These are phyloP conservation scores for Hordeum vulgare DNA, from an alignment of 176 grass and related monocot genomes.

Conservation along the genomic window MorexV3_pseudomolecules_assembly NC_058524.1:564825256-564825755, in stretches of 20 bases:
- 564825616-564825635: too few species aligned
- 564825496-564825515: neutral
- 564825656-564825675: too few species aligned
- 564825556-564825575: neutral
- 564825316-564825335: conserved; percentile 78
- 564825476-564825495: neutral
- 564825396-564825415: neutral
- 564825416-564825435: neutral
- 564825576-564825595: too few species aligned
- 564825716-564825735: too few species aligned
- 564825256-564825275: conserved; percentile 39
- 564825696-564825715: too few species aligned
- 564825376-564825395: neutral
- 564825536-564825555: neutral
- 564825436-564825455: neutral
- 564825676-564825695: too few species aligned
- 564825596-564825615: too few species aligned
- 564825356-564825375: conserved; percentile 50
- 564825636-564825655: too few species aligned
- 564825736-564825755: too few species aligned
- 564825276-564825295: conserved; percentile 52
- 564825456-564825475: neutral
- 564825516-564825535: neutral
- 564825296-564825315: conserved; percentile 58
- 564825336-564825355: conserved; percentile 68